Evolutionary conservation across 2,329 filamentous ascomycete genomes (phyloP).

Genomic region (Didymella keratinophila): DNA sequence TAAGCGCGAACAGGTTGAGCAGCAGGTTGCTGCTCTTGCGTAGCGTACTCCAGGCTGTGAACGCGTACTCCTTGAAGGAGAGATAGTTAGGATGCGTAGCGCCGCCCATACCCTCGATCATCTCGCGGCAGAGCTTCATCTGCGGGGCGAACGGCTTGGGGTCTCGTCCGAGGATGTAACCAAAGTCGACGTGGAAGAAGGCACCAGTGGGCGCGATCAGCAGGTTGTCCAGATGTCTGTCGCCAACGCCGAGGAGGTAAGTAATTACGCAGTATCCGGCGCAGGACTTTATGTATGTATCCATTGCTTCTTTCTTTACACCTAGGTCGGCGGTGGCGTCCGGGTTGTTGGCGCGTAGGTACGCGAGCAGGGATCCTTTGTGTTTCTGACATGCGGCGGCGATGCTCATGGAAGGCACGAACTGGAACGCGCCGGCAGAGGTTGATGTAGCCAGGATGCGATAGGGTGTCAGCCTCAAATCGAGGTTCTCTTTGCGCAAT

Average conservation of each 20-base stretch:
- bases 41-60: constrained; percentile 90
- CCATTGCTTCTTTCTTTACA: constrained; percentile 89
- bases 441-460: constrained; percentile 94
- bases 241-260: constrained; percentile 94
- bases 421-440: constrained; percentile 89
- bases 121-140: constrained; percentile 97
- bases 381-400: constrained; percentile 85
- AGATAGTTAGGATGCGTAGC: constrained; percentile 80
- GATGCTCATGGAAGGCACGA: constrained; percentile 85
- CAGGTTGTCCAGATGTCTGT: constrained; percentile 94
- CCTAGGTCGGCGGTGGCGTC: constrained; percentile 82
- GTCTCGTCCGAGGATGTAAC: constrained; percentile 95
- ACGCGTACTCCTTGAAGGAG: constrained; percentile 94
- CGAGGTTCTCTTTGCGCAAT: constrained; percentile 92
- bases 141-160: constrained; percentile 96
- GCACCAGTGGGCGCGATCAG: constrained; percentile 87
- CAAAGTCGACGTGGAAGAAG: constrained; percentile 99
- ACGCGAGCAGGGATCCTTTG: constrained; percentile 78
- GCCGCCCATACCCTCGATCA: constrained; percentile 98
- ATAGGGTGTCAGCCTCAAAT: constrained; percentile 93
- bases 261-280: constrained; percentile 99
- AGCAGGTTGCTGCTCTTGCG: constrained; percentile 91
- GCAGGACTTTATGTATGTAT: constrained; percentile 94
- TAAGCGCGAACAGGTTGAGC: constrained; percentile 92
- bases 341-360: constrained; percentile 87